Conservation (phyloP, 164 flowering plant genomes). For the Berberis thunbergii region DNA sequence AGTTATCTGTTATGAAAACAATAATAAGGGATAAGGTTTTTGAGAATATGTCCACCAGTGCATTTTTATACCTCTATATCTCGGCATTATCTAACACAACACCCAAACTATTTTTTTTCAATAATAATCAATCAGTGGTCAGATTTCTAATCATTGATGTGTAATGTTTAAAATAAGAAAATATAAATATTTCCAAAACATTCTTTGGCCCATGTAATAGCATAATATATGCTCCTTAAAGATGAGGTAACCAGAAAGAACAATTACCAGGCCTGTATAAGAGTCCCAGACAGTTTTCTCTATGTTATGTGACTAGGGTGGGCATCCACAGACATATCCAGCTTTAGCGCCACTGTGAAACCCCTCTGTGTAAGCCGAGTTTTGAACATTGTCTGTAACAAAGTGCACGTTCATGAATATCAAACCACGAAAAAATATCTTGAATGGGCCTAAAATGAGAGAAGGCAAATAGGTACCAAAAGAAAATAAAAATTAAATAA, state of each 20-base stretch:
- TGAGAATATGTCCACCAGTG: too few relatives aligned
- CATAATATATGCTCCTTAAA: not conserved
- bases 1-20: too few relatives aligned
- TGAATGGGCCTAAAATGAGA: not conserved
- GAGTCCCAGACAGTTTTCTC: too few relatives aligned
- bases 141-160: too few relatives aligned
- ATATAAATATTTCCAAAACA: too few relatives aligned
- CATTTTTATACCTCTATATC: too few relatives aligned
- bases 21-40: too few relatives aligned
- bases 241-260: not conserved
- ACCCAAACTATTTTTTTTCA: too few relatives aligned
- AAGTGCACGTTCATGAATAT: not conserved
- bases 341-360: slow-evolving; percentile 45
- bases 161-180: too few relatives aligned
- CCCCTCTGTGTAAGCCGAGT: slow-evolving; percentile 77
- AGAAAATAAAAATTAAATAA: not conserved
- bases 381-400: slow-evolving; percentile 63
- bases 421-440: not conserved
- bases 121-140: too few relatives aligned
- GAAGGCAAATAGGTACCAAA: not conserved
- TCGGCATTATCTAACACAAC: too few relatives aligned
- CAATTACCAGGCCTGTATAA: not conserved
- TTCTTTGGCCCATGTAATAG: too few relatives aligned
- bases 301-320: slow-evolving; percentile 10
- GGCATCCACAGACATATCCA: slow-evolving; percentile 9